These are phyloP conservation scores for Xylaria sp. DNA, from an alignment of 2,329 filamentous ascomycete species.

Conservation along the genomic window DNA sequence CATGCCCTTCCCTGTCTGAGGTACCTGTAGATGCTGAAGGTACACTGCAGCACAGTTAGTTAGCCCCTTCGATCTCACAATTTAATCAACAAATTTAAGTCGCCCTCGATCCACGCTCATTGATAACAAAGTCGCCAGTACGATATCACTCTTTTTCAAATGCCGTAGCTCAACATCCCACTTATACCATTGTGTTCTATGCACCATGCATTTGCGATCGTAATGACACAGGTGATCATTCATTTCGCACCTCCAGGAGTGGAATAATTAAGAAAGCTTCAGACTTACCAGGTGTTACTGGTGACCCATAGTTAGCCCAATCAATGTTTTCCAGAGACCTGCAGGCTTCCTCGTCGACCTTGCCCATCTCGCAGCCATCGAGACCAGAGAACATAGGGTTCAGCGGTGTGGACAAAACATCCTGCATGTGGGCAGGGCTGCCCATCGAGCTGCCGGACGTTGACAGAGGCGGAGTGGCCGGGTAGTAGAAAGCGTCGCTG, in stretches of 20 bases:
- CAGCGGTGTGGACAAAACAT: slow-evolving; percentile 83
- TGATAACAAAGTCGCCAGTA: neutral
- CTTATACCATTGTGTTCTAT: neutral
- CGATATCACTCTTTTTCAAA: neutral
- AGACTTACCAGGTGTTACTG: slow-evolving; percentile 88
- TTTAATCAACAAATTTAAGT: neutral
- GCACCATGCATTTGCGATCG: neutral
- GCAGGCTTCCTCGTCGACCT: slow-evolving; percentile 77
- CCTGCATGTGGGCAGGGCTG: slow-evolving; percentile 79
- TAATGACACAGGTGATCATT: neutral
- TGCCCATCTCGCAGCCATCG: slow-evolving; percentile 73
- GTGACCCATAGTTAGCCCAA: slow-evolving; percentile 81
- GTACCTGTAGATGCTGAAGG: slow-evolving; percentile 50
- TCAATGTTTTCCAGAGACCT: slow-evolving; percentile 80
- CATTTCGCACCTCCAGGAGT: neutral
- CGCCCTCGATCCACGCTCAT: neutral
- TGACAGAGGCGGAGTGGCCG: slow-evolving; percentile 88
- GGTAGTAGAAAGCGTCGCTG: slow-evolving; percentile 75
- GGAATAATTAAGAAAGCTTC: slow-evolving; percentile 2
- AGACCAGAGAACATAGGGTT: slow-evolving; percentile 81
- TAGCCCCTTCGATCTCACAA: slow-evolving; percentile 37
- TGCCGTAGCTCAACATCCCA: neutral
- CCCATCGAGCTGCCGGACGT: slow-evolving; percentile 85
- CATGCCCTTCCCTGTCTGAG: slow-evolving; percentile 61
- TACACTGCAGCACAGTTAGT: slow-evolving; percentile 47